Percentiles rank a stretch among this genome's conserved stretches.
Conservation (phyloP, 75 land plant genomes). For the Cunninghamia lanceolata region DNA sequence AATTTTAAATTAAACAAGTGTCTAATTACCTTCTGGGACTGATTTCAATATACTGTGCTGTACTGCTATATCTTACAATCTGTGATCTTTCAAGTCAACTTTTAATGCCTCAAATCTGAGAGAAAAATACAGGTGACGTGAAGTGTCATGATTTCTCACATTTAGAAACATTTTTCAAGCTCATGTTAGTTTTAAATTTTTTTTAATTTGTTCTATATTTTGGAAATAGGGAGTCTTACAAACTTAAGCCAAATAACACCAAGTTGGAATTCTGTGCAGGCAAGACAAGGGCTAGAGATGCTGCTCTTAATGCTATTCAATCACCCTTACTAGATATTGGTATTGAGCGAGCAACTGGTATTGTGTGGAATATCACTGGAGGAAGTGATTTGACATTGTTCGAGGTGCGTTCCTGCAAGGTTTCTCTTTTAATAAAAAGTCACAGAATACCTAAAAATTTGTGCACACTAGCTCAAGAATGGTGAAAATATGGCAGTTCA, state of each 20-base stretch:
- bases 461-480: background rate
- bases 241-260: background rate
- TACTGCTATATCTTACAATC: background rate
- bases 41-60: background rate
- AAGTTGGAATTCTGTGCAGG: conserved; percentile 40
- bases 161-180: background rate
- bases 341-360: conserved; percentile 96
- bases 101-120: background rate
- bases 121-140: background rate
- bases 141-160: background rate
- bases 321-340: conserved; percentile 96
- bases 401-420: conserved; percentile 63
- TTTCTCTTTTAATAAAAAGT: background rate
- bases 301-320: conserved; percentile 95
- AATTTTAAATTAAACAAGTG: background rate
- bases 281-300: conserved; percentile 96
- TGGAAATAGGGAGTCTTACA: background rate
- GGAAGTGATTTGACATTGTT: conserved; percentile 89
- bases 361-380: conserved; percentile 99
- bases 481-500: too few species aligned
- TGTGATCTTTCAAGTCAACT: background rate
- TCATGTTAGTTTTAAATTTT: background rate
- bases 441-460: background rate
- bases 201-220: background rate
- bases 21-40: background rate